Conservation (phyloP, 1,284 basidiomycete species). For the Leccinum angustisporum region DNA sequence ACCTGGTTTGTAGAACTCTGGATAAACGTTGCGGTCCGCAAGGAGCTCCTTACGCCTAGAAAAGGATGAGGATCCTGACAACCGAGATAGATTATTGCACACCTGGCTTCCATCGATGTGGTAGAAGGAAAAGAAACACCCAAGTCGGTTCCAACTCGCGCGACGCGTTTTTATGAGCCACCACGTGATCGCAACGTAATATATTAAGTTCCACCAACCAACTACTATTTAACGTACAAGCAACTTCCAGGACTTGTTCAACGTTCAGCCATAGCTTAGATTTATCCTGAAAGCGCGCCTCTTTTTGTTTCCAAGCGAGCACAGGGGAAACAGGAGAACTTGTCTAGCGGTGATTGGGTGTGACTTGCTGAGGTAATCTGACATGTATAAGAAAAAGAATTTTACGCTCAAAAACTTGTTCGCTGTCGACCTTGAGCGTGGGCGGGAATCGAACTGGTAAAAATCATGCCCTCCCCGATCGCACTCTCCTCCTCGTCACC, state of each 20-base stretch:
- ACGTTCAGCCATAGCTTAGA: too few relatives aligned
- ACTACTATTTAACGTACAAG: too few relatives aligned
- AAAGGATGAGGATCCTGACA: not conserved
- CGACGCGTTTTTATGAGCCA: constrained; percentile 22
- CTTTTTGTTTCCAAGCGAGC: too few relatives aligned
- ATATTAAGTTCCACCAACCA: too few relatives aligned
- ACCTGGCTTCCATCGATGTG: constrained; percentile 29
- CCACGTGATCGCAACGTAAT: constrained; percentile 13
- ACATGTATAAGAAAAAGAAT: constrained; percentile 4
- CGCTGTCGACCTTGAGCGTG: constrained; percentile 2
- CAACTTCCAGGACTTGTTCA: too few relatives aligned
- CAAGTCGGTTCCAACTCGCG: constrained; percentile 12
- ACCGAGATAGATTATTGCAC: not conserved
- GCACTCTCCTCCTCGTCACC: constrained; percentile 45
- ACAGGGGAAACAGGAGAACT: too few relatives aligned
- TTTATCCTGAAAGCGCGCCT: too few relatives aligned
- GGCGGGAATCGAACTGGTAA: constrained; percentile 4
- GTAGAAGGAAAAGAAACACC: constrained; percentile 5
- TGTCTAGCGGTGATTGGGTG: too few relatives aligned
- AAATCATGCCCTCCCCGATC: constrained; percentile 51
- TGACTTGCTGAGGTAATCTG: constrained; percentile 25
- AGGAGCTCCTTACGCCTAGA: constrained; percentile 29
- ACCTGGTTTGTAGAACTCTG: constrained; percentile 31
- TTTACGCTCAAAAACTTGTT: constrained; percentile 11
- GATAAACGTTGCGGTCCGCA: constrained; percentile 28